Percentiles rank a stretch among this genome's conserved stretches.
phyloP scores from a whole-genome alignment of 1,284 basidiomycete species.

The Marasmius sp. region DNA sequence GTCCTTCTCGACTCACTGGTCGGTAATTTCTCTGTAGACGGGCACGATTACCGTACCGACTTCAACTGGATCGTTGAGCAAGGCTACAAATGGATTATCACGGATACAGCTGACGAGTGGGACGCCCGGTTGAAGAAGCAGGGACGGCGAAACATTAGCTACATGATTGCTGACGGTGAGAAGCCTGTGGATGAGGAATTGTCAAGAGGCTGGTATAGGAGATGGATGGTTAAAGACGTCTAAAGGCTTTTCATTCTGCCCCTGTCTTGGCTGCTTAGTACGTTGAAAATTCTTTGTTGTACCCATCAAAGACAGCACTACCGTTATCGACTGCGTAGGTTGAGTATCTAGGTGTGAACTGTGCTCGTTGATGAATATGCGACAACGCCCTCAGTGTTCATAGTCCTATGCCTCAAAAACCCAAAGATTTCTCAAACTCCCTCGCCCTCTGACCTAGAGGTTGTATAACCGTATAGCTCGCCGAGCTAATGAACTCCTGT shows the following conservation, averaged over 20 bases:
- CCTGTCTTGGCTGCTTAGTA: neutral
- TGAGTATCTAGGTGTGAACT: too few relatives aligned
- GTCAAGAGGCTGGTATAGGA: neutral
- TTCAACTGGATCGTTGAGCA: neutral
- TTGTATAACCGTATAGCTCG: neutral
- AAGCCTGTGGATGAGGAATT: neutral
- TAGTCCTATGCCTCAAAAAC: neutral
- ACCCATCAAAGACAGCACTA: neutral
- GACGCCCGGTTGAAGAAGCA: neutral
- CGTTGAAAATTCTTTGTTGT: neutral
- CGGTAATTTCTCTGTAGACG: neutral
- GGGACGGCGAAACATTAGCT: neutral
- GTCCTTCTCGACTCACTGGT: neutral
- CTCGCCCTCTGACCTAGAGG: neutral
- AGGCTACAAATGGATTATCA: neutral
- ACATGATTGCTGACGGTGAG: neutral
- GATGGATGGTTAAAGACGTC: neutral
- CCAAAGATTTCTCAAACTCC: neutral
- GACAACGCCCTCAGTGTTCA: too few relatives aligned
- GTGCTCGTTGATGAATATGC: too few relatives aligned
- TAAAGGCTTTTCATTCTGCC: neutral
- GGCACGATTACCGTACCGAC: neutral
- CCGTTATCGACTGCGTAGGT: too few relatives aligned
- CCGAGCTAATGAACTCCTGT: neutral
- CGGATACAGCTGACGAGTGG: neutral